Percentiles rank a stretch among this genome's conserved stretches.
These are phyloP conservation scores for Lycium barbarum DNA, from an alignment of 257 asterid species.

Conservation along the genomic window DNA sequence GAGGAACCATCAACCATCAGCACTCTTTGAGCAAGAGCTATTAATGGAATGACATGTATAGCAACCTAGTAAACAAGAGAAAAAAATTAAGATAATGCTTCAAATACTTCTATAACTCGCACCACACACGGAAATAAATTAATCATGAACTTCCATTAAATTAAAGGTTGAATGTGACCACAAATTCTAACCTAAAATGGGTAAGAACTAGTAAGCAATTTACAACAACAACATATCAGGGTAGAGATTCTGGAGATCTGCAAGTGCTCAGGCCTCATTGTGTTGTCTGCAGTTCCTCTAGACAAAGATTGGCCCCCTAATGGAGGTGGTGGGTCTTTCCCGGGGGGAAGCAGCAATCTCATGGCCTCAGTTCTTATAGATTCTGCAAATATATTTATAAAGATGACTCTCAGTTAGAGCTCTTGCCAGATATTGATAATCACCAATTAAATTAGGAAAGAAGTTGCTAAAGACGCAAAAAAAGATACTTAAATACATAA, in stretches of 20 bases:
- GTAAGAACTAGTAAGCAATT: conserved; percentile 71
- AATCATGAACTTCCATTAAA: neutral
- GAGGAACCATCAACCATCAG: conserved; percentile 78
- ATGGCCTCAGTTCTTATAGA: conserved; percentile 53
- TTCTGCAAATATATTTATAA: conserved; percentile 55
- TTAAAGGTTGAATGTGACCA: conserved; percentile 18
- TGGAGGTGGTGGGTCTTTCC: conserved; percentile 76
- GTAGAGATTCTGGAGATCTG: conserved; percentile 70
- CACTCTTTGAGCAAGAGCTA: conserved; percentile 76
- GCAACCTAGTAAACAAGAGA: conserved; percentile 58
- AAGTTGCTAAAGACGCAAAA: too few species aligned
- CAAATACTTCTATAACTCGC: neutral
- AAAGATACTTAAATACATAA: too few species aligned
- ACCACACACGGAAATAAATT: neutral
- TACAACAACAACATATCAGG: conserved; percentile 74
- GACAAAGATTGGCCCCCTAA: conserved; percentile 62
- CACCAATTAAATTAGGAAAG: conserved; percentile 30
- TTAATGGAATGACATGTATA: conserved; percentile 65
- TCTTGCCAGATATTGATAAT: conserved; percentile 25
- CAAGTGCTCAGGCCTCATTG: conserved; percentile 71
- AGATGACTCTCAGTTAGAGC: conserved; percentile 30
- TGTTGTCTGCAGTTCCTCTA: conserved; percentile 49
- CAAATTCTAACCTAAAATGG: conserved; percentile 70
- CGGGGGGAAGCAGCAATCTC: conserved; percentile 73
- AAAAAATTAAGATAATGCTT: conserved; percentile 1